These are phyloP conservation scores for Blakeslea trispora DNA, from an alignment of 371 early-diverging fungal species.

Conservation along the genomic window DNA sequence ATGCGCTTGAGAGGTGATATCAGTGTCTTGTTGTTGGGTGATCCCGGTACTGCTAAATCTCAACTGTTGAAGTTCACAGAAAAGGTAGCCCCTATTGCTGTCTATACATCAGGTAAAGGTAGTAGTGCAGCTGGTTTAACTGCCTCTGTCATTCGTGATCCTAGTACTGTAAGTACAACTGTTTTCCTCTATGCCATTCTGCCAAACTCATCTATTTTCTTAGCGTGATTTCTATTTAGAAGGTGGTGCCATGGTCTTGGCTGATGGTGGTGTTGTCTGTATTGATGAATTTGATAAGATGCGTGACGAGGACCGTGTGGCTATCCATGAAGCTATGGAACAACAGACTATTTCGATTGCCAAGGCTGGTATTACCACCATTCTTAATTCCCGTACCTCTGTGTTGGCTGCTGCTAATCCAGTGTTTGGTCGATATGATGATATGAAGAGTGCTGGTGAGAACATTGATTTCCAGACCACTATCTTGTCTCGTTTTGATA, in stretches of 20 bases:
- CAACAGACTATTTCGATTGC: constrained; percentile 99
- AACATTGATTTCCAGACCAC: constrained; percentile 99
- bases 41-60: constrained; percentile 99
- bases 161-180: constrained; percentile 63
- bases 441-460: constrained; percentile 95
- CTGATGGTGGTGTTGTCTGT: constrained; percentile 99
- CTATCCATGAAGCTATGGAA: constrained; percentile 99
- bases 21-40: constrained; percentile 99
- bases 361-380: constrained; percentile 99
- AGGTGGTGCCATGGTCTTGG: constrained; percentile 99
- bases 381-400: constrained; percentile 97
- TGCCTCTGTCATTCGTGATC: constrained; percentile 95
- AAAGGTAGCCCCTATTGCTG: constrained; percentile 95
- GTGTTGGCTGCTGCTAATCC: constrained; percentile 99
- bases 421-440: constrained; percentile 99
- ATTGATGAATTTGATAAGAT: constrained; percentile 99
- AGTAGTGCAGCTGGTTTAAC: constrained; percentile 99
- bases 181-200: constrained; percentile 2
- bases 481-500: constrained; percentile 96
- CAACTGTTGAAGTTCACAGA: constrained; percentile 99
- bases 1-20: constrained; percentile 98
- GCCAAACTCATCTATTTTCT: neutral
- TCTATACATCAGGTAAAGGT: constrained; percentile 99
- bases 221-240: constrained; percentile 98
- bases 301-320: constrained; percentile 99